Base-by-base conservation (phyloP, 2,329 filamentous ascomycete genomes). In the Pseudogymnoascus sp. region DNA sequence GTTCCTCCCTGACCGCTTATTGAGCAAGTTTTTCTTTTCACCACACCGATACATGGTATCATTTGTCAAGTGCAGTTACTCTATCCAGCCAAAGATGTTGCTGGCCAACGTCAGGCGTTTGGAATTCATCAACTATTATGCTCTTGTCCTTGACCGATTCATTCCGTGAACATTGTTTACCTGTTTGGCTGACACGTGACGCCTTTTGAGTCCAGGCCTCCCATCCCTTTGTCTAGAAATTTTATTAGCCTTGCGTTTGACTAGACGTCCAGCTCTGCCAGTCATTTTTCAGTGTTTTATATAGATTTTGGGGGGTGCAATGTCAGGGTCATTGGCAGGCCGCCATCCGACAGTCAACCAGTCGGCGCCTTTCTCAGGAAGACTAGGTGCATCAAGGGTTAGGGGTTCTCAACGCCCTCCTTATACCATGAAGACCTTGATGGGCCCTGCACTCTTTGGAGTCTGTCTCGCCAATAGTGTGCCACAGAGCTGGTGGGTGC, bases 251-350 rank as follows among this genome's bases (percentile, higher is more conserved):
- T 54, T 54, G 47, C 47, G 11, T 54, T 25, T 33, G 28, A 33
- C 28, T 25, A 54, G 47, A 33, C 47, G 47, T 54, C 47, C 47
- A 54, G 47, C 47, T 54, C 47, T 54, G n/a, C 47, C 47, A 54
- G 9, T 54, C 47, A 54, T 14, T 20, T 54, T 16, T 33, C 28
- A 11, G 16, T 33, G 47, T 11, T 54, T 20, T 54, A 33, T 54
- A 30, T 54, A 12, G 43, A 28, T 50, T 11, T 50, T n/a, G 25
- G 43, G 43, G 4, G 22, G 22, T 47, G 41, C 14, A 28, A 47
- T 47, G 14, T 16, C 28, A 18, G n/a, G n/a, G 11, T 20, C 47
- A 54, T 54, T 33, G 47, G 39, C n/a, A 8, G 25, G 47, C 47
- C 28, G 47, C 28, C 47, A 7, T 54, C 9, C n/a, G 12, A 16